Conservation (phyloP, 2,329 filamentous ascomycete species). For the Pestalotiopsis sp. region DNA sequence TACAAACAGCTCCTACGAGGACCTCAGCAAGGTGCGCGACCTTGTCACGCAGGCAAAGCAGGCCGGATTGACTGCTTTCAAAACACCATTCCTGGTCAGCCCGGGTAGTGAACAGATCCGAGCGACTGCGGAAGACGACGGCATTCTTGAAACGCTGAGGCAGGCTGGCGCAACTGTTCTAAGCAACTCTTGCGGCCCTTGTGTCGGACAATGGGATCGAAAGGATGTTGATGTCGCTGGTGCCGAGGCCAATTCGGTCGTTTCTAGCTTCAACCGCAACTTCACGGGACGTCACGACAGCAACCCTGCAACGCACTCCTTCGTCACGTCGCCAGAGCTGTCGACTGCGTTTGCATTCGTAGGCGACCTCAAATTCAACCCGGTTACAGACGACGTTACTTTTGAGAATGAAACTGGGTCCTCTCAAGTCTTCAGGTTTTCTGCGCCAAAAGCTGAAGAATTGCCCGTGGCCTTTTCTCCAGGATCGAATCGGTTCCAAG, state of each 20-base stretch:
- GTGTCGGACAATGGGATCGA: slow-evolving; percentile 95
- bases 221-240: slow-evolving; percentile 92
- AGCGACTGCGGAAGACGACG: slow-evolving; percentile 87
- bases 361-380: slow-evolving; percentile 90
- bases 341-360: slow-evolving; percentile 86
- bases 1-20: slow-evolving; percentile 87
- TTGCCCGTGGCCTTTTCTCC: slow-evolving; percentile 89
- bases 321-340: slow-evolving; percentile 88
- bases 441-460: slow-evolving; percentile 77
- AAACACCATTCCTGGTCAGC: slow-evolving; percentile 91
- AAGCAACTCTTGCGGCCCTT: slow-evolving; percentile 92
- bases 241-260: slow-evolving; percentile 78
- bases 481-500: slow-evolving; percentile 93
- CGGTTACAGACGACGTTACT: slow-evolving; percentile 86
- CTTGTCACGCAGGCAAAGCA: slow-evolving; percentile 89
- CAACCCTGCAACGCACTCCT: slow-evolving; percentile 92
- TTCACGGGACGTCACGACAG: slow-evolving; percentile 98
- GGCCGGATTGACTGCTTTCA: slow-evolving; percentile 86
- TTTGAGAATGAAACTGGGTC: slow-evolving; percentile 74
- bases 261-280: slow-evolving; percentile 99
- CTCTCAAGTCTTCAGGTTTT: slow-evolving; percentile 86
- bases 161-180: slow-evolving; percentile 94
- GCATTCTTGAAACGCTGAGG: slow-evolving; percentile 91
- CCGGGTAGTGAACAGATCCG: slow-evolving; percentile 97
- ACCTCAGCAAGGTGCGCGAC: slow-evolving; percentile 91